Conservation (phyloP, 257 asterid genomes). For the Nicotiana obtusifolia region DNA sequence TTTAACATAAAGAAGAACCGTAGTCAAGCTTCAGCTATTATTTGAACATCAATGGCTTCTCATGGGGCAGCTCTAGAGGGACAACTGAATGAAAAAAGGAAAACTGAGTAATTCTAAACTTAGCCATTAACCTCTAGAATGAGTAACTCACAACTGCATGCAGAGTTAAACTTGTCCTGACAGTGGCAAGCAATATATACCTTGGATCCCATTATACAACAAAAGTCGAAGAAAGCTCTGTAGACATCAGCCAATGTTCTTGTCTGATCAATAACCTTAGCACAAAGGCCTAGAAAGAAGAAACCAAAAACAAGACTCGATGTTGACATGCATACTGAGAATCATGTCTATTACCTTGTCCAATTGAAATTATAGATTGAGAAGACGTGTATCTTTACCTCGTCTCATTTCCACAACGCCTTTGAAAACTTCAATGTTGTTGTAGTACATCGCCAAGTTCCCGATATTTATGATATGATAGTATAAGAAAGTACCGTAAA, state of each 20-base stretch:
- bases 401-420: conserved; percentile 96
- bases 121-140: neutral
- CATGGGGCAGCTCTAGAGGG: neutral
- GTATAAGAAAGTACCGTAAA: neutral
- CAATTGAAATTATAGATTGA: neutral
- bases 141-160: neutral
- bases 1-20: neutral
- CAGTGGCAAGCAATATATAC: conserved; percentile 31
- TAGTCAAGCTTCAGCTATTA: neutral
- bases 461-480: conserved; percentile 89
- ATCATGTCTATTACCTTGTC: too few species aligned
- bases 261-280: conserved; percentile 69
- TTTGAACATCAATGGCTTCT: neutral
- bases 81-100: neutral
- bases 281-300: conserved; percentile 67
- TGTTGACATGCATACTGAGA: too few species aligned
- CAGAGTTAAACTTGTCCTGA: neutral
- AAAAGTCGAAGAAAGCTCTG: conserved; percentile 81
- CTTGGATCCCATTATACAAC: conserved; percentile 70
- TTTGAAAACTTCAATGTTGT: conserved; percentile 79
- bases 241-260: conserved; percentile 74
- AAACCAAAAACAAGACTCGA: neutral
- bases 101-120: neutral
- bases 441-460: conserved; percentile 79
- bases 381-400: conserved; percentile 41